Conservation (phyloP, 345 rosid genomes). For the Geranium rotundifolium region DNA sequence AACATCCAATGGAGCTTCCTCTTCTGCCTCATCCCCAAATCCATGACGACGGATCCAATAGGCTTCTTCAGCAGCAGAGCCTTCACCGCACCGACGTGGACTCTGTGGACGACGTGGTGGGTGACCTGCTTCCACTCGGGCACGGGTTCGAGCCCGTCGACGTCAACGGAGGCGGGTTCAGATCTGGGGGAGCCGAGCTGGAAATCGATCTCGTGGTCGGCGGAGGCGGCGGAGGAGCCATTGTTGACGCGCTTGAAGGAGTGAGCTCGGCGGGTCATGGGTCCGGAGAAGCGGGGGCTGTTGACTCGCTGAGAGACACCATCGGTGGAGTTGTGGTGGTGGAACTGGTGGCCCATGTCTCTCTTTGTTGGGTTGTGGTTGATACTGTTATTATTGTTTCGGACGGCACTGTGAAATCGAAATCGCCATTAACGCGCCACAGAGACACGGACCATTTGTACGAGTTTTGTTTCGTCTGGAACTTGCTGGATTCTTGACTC, state of each 20-base stretch:
- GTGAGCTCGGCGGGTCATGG: slow-evolving; percentile 79
- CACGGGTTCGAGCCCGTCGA: slow-evolving; percentile 27
- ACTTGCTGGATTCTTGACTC: no score
- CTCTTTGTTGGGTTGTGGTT: not conserved
- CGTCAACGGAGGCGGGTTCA: slow-evolving; percentile 25
- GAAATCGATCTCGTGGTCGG: slow-evolving; percentile 72
- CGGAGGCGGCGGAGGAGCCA: not conserved
- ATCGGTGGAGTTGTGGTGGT: slow-evolving; percentile 39
- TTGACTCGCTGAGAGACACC: slow-evolving; percentile 67
- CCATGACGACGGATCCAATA: slow-evolving; percentile 45
- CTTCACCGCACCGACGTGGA: slow-evolving; percentile 36
- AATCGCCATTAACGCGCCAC: not conserved
- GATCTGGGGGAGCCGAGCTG: slow-evolving; percentile 67
- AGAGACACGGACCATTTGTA: not conserved
- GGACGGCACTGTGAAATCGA: not conserved
- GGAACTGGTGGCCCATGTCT: slow-evolving; percentile 35
- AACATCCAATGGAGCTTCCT: slow-evolving; percentile 85
- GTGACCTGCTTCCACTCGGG: slow-evolving; percentile 24
- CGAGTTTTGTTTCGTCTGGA: no score
- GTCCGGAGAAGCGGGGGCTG: slow-evolving; percentile 84
- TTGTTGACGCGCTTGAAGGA: slow-evolving; percentile 58
- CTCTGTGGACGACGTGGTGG: slow-evolving; percentile 23
- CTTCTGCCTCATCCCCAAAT: slow-evolving; percentile 54
- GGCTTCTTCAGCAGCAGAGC: slow-evolving; percentile 33
- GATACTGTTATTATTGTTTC: not conserved